Evolutionary conservation across 805 yeast genomes (phyloP).

Genomic region (Saturnispora gosingensis): DNA sequence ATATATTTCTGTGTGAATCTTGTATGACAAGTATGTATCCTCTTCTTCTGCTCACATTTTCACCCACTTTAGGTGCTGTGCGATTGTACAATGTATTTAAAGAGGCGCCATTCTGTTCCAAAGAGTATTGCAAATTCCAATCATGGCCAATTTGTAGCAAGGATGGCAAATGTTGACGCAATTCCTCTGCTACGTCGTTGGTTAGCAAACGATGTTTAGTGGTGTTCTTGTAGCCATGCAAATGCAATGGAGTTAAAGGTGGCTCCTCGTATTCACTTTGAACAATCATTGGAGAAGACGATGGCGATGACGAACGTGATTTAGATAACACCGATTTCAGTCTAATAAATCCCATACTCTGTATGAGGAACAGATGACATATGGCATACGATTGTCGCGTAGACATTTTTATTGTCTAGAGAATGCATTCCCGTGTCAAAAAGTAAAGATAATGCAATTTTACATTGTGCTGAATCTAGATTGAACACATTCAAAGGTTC

Average conservation of each 20-base stretch:
- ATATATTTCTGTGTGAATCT: conserved; percentile 53
- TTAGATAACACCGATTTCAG: conserved; percentile 3
- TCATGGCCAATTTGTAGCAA: conserved; percentile 66
- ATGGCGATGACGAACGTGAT: conserved; percentile 3
- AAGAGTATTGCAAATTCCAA: conserved; percentile 75
- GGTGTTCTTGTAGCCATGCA: conserved; percentile 50
- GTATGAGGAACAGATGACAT: not conserved
- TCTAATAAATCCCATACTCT: conserved; percentile 3
- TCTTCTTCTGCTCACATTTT: conserved; percentile 25
- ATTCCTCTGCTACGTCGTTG: conserved; percentile 58
- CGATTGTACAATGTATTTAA: conserved; percentile 64
- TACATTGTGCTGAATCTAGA: too few species aligned
- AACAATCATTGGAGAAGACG: not conserved
- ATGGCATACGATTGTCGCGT: not conserved
- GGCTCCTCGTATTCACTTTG: conserved; percentile 14
- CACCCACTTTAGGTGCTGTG: conserved; percentile 36
- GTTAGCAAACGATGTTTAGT: conserved; percentile 52
- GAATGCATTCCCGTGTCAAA: not conserved
- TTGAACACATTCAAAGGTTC: too few species aligned
- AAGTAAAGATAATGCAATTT: too few species aligned
- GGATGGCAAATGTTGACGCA: conserved; percentile 65
- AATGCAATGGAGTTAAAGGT: conserved; percentile 46
- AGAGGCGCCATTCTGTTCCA: conserved; percentile 90
- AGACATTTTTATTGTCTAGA: not conserved
- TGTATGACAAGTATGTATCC: conserved; percentile 71